Evolutionary conservation across 306 rosid genomes (phyloP), one percentile per base, ranked within the genome.

Genomic region (Lupinus albus): DNA sequence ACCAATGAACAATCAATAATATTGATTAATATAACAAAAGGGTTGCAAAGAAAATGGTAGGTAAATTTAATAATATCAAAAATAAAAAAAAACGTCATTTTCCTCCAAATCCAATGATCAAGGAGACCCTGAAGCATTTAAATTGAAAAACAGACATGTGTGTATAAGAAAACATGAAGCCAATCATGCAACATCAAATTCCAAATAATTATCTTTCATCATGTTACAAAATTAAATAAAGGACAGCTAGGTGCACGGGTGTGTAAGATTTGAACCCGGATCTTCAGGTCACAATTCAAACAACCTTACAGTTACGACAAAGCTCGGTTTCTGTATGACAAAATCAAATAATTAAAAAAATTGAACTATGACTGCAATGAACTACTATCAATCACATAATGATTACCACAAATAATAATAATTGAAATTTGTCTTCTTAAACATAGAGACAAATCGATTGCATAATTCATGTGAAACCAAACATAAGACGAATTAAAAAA

Each of bases 121-220:
- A 8, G 38, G 38, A 33, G 36, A 33, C 6, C 38, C 11, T 25
- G 4, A 25, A 25, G 30, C 30, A 2, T 25, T 25, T 25, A 25
- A 25, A 25, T 25, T 25, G 30, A 25, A 25, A 25, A 2, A 2
- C 1, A 25, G 30, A 25, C 30, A 25, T 25, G 30, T 3, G 30
- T 3, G 2, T 25, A 25, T 25, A 25, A 56, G 25, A 56, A 74
- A 21, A 50, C 7, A 59, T 14, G 30, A 67, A 67, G 28, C 14
- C 41, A 41, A 49, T 6, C 70, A 44, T 52, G 53, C 30, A 63
- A 25, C 18, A 56, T 39, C 61, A 68, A 53, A 62, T 45, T 69
- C 35, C 28, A 4, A 54, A 33, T 21, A 32, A 11, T 16, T 4
- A 11, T 25, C 18, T 44, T n/a, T 2, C 30, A 25, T 2, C 30